Evolutionary conservation across 805 yeast species (phyloP), one percentile per base, ranked within the genome.

Genomic region (Starmerella floris): DNA sequence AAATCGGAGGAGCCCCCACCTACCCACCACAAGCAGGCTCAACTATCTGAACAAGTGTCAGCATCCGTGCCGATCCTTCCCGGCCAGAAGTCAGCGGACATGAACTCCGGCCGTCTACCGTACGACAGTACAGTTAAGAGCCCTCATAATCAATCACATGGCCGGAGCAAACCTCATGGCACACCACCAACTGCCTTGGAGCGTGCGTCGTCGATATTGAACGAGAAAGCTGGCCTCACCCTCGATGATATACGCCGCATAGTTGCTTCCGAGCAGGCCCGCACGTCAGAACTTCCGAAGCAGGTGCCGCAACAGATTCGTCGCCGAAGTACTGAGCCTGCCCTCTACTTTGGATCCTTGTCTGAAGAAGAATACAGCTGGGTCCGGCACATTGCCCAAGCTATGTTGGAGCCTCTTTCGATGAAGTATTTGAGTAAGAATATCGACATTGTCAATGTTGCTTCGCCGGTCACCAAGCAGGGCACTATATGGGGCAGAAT

Each of bases 241-340:
- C 70, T 91, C 53, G 97, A 91, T 61, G 99, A 91, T 61, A 91
- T 91, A 53, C 95, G 97, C 6, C 71, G 97, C 51, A 88, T 91
- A 56, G 96, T 91, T 6, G 94, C 96, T 2, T 88, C 94, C 9
- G 96, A 91, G 55, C 95, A 88, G 60, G 95, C 97, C 0, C 39
- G 31, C 8, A 19, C 31, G 9, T 36, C 41, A 4, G 43, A 40
- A 5, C 13, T 26, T 3, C 35, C 39, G 21, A 30, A 26, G 23
- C 28, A 28, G 17, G 19, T 36, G n/a, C 39, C 39, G 15, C 36
- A 33, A 23, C 46, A 40, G 19, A 35, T 22, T 11, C 32, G 40
- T 21, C 31, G 26, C 19, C 40, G 31, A 16, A 30, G 31, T 21
- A 28, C n/a, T 10, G 37, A 22, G 10, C 33, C 41, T 16, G 39